phyloP scores from a whole-genome alignment of 2,329 filamentous ascomycete species.

The Paraconiothyrium brasiliense region DNA sequence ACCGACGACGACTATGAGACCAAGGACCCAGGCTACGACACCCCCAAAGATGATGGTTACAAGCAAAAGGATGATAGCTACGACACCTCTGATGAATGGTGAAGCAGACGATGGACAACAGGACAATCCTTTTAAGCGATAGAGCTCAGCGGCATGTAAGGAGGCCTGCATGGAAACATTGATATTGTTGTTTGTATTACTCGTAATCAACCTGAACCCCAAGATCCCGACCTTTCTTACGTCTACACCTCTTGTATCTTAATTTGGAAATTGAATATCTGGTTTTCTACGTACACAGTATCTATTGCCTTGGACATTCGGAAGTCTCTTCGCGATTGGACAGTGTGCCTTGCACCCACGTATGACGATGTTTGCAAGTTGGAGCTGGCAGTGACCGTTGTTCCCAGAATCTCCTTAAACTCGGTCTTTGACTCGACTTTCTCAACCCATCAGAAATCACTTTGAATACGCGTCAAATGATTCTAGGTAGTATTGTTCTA shows the following conservation, averaged over 20 bases:
- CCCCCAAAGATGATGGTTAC: background rate
- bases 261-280: constrained; percentile 29
- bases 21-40: background rate
- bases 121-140: constrained; percentile 14
- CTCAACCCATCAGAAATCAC: too few species aligned
- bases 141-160: constrained; percentile 16
- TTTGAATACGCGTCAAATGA: too few species aligned
- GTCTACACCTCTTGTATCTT: constrained; percentile 23
- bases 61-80: background rate
- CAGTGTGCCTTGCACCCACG: background rate
- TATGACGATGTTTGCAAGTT: background rate
- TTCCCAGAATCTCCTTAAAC: too few species aligned
- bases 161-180: constrained; percentile 20
- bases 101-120: background rate
- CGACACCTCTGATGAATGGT: constrained; percentile 4
- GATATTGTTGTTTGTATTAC: constrained; percentile 16
- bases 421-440: too few species aligned
- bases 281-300: constrained; percentile 2
- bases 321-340: too few species aligned
- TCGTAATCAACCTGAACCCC: constrained; percentile 24
- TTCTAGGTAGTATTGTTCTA: too few species aligned
- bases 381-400: too few species aligned
- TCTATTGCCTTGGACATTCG: background rate
- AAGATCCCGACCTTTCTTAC: constrained; percentile 17
- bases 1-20: background rate